phyloP scores from a whole-genome alignment of 2,329 filamentous ascomycete genomes.

The Mycosphaerella sp. region DNA sequence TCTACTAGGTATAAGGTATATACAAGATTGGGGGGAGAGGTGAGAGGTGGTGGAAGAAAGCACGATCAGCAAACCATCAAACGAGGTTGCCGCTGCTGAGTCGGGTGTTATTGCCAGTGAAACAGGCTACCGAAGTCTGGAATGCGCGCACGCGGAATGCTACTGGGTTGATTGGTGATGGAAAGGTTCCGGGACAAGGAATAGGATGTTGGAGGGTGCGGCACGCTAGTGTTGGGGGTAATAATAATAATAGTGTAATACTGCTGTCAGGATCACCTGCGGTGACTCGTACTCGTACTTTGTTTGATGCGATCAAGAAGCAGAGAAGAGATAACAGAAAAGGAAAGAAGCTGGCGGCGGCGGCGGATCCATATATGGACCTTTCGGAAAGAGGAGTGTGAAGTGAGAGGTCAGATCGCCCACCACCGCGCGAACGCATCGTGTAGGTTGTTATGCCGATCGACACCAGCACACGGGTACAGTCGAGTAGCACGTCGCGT shows the following conservation, averaged over 20 bases:
- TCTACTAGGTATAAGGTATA: too few species aligned
- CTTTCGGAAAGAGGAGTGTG: too few species aligned
- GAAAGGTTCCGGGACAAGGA: constrained; percentile 9
- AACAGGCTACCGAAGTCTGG: constrained; percentile 12
- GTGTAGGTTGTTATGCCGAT: too few species aligned
- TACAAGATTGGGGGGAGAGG: not conserved
- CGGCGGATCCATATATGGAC: too few species aligned
- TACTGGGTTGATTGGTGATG: constrained; percentile 7
- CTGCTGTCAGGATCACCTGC: constrained; percentile 1
- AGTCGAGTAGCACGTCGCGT: not conserved
- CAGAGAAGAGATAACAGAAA: too few species aligned
- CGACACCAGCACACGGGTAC: not conserved
- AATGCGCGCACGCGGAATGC: constrained; percentile 14
- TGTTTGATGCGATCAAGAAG: too few species aligned
- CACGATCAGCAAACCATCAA: not conserved
- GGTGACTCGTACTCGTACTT: not conserved
- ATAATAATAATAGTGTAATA: too few species aligned
- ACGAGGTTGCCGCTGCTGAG: constrained; percentile 6
- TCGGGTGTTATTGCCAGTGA: constrained; percentile 14
- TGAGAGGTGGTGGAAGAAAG: not conserved
- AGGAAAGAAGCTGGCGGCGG: too few species aligned
- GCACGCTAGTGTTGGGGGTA: not conserved
- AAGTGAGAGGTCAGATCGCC: not conserved
- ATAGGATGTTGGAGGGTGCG: constrained; percentile 8
- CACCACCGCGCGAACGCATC: not conserved